Conservation (phyloP, 306 rosid genomes). For the Quercus wislizeni region DNA sequence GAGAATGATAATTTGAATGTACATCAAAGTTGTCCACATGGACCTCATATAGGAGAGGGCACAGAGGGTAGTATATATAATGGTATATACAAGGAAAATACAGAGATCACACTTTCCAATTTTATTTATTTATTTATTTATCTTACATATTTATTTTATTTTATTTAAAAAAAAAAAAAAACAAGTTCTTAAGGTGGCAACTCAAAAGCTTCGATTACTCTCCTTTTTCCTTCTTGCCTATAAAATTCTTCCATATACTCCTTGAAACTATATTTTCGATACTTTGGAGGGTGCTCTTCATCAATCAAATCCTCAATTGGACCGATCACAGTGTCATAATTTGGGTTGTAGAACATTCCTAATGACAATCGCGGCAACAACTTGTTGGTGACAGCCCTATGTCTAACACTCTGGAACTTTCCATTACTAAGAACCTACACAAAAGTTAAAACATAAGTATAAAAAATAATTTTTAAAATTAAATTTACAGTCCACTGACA, state of each 20-base stretch:
- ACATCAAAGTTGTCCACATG: too few species aligned
- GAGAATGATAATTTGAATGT: too few species aligned
- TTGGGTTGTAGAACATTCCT: conserved; percentile 45
- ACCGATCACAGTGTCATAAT: conserved; percentile 21
- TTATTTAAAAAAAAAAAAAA: too few species aligned
- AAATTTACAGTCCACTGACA: too few species aligned
- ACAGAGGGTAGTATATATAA: too few species aligned
- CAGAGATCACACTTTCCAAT: too few species aligned
- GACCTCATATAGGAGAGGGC: too few species aligned
- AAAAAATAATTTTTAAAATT: too few species aligned
- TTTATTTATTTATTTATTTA: too few species aligned
- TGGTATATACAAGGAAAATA: too few species aligned
- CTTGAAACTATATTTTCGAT: conserved; percentile 17
- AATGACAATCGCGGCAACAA: conserved; percentile 14
- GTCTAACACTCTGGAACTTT: conserved; percentile 39
- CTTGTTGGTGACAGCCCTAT: conserved; percentile 39
- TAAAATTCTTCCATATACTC: conserved; percentile 27
- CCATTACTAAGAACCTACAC: conserved; percentile 37
- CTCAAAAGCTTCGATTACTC: conserved; percentile 35
- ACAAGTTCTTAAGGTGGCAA: not conserved
- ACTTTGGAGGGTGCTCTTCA: conserved; percentile 25
- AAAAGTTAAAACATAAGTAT: not conserved
- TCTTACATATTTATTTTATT: too few species aligned
- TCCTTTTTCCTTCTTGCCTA: conserved; percentile 33
- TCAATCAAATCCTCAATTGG: conserved; percentile 41